Base-by-base conservation (phyloP, 2,329 filamentous ascomycete species). In the Chaetomiaceae sp. region DNA sequence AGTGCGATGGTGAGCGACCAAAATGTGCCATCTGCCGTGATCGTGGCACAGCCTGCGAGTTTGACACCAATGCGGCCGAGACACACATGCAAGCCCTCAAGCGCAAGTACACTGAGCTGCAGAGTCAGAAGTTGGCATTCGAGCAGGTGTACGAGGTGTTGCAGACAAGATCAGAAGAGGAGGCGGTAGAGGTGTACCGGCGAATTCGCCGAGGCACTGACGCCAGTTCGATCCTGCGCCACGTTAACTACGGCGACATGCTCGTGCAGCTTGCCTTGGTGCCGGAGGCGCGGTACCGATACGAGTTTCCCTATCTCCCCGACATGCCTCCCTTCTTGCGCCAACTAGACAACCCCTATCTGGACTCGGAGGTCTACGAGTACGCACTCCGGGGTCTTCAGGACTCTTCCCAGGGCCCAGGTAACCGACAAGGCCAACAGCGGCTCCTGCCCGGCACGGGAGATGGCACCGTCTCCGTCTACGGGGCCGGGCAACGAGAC, bases 241-340 rank as follows among this genome's bases (percentile, higher is more conserved):
- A 69, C 25, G 62, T 71, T 40, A 64, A 61, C 37, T 64, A 65
- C 18, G 72, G 72, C 8, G 65, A 72, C 51, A 27, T 70, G 4
- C 55, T 74, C 3, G 54, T 74, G 4, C 70, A 74, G 51, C 65
- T 73, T 48, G 61, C 67, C 0, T 56, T 73, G 2, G 53, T 60
- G 0, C 70, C 72, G 4, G 71, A 75, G 55, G 64, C 69, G 1
- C 61, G 69, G 1, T 65, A 66, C 18, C 69, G 70, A 36, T 74
- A 71, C 37, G 66, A 69, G 40, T 72, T 75, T 32, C 72, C 71
- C 0, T 72, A 71, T 40, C 43, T 62, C 13, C 20, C 57, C 6
- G 58, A 65, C 5, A 68, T 69, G 64, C 69, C 69, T 2, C 36
- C 54, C 3, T 64, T 56, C 18, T 56, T 69, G 11, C 45, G 58